phyloP scores from a whole-genome alignment of 164 flowering plant species.

The Amborella trichopoda region DNA sequence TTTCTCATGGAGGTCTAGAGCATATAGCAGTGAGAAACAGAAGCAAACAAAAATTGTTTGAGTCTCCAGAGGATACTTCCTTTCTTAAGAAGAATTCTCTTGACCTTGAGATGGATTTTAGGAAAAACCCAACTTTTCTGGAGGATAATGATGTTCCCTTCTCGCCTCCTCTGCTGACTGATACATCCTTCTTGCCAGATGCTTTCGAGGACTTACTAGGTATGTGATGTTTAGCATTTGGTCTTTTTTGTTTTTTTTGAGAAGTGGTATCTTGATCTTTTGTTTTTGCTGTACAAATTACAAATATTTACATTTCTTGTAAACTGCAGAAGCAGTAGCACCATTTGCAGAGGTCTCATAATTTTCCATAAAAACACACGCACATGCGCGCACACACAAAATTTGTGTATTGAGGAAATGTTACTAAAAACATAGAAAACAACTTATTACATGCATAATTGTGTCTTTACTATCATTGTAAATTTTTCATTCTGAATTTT shows the following conservation, averaged over 20 bases:
- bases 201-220: slow-evolving; percentile 91
- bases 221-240: slow-evolving; percentile 22
- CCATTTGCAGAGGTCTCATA: neutral
- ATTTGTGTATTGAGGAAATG: neutral
- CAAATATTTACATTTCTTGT: too few species aligned
- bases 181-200: slow-evolving; percentile 57
- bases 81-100: slow-evolving; percentile 20
- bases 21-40: slow-evolving; percentile 24
- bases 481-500: too few species aligned
- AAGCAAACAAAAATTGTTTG: slow-evolving; percentile 34
- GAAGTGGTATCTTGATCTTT: neutral
- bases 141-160: slow-evolving; percentile 40
- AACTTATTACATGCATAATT: too few species aligned
- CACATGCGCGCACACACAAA: neutral
- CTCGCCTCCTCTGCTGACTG: slow-evolving; percentile 91
- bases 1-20: slow-evolving; percentile 31
- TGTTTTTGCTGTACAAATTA: neutral
- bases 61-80: slow-evolving; percentile 30
- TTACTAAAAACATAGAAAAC: too few species aligned
- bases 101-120: slow-evolving; percentile 9
- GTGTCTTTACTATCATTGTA: too few species aligned
- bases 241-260: neutral
- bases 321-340: too few species aligned
- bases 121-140: slow-evolving; percentile 12
- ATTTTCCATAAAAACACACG: neutral